Evolutionary conservation across 495 filamentous ascomycete genomes (phyloP), one percentile per base, ranked within the genome.

Genomic region (Aspergillus sclerotioniger): DNA sequence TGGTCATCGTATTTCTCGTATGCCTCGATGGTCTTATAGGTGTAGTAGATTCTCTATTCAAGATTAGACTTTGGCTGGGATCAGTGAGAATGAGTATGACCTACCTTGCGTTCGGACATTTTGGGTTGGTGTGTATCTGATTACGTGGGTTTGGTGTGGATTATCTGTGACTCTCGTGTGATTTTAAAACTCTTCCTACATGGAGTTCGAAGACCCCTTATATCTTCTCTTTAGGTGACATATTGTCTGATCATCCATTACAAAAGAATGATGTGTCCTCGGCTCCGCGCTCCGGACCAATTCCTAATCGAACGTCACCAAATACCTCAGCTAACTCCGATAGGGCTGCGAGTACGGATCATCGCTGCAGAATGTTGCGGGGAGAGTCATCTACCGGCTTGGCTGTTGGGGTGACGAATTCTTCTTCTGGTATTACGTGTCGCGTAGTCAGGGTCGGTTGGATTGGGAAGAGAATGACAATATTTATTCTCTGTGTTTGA

Each of bases 1-100:
- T 51, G 2, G 0, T 45, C 47, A 13, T 45, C 21, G 16, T 32
- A 15, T 8, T 50, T 2, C 19, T 43, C 45, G 0, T 8, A 56
- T 10, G 32, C 45, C 9, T 56, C 46, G 13, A 50, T 41, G 9
- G 32, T 28, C 12, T 56, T 50, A 19, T 29, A 56, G 21, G 45
- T 51, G 21, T 56, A 43, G n/a, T 31, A 51, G 20, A 56, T 31
- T n/a, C 32, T 50, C 54, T 56, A 21, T 49, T 33, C 3, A 28
- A 6, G 12, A 21, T 44, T 6, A n/a, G 41, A 44, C 13, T 44
- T 44, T 44, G 13, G 4, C 7, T n/a, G 2, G n/a, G 15, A 16
- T 3, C n/a, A 16, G n/a, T 8, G 41, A 45, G n/a, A 3, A 3
- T 47, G 16, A 17, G 44, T 21, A 3, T 25, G 16, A 47, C 44